A percentile compares a stretch with the other conserved stretches of the same genome.
phyloP scores from a whole-genome alignment of 495 filamentous ascomycete genomes.

The Aspergillus mulundensis region DNA sequence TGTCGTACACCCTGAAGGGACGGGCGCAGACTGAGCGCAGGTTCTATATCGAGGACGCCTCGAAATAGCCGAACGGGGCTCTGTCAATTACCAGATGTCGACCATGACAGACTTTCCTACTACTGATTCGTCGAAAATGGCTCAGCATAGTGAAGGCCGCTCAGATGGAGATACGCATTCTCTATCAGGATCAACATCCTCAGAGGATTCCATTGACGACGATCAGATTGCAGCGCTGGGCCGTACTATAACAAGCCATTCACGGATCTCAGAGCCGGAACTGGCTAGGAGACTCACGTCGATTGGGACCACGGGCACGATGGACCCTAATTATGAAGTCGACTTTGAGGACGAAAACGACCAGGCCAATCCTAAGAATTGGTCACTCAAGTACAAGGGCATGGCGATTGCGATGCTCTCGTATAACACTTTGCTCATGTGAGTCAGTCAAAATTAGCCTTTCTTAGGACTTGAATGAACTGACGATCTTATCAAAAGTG shows the following conservation, averaged over 20 bases:
- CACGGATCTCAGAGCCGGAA: constrained; percentile 23
- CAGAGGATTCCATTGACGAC: constrained; percentile 25
- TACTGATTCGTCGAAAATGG: constrained; percentile 23
- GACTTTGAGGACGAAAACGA: constrained; percentile 63
- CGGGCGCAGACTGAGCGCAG: neutral
- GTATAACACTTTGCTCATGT: constrained; percentile 68
- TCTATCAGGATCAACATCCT: constrained; percentile 25
- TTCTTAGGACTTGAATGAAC: neutral
- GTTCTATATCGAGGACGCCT: neutral
- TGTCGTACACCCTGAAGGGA: neutral
- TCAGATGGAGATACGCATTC: constrained; percentile 24
- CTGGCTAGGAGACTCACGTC: constrained; percentile 45
- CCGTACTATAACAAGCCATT: constrained; percentile 26
- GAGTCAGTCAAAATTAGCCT: constrained; percentile 17
- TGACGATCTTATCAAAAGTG: constrained; percentile 30
- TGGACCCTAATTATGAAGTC: constrained; percentile 69
- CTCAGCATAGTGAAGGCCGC: constrained; percentile 20
- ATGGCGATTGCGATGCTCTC: constrained; percentile 61
- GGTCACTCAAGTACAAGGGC: constrained; percentile 63
- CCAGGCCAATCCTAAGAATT: constrained; percentile 69
- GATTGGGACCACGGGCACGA: constrained; percentile 54
- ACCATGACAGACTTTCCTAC: constrained; percentile 17
- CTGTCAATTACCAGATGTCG: constrained; percentile 11
- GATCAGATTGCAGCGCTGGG: constrained; percentile 25
- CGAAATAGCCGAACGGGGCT: neutral